Base-by-base conservation (phyloP, 108 stramenopile genomes). In the Nitzschia palea region DNA sequence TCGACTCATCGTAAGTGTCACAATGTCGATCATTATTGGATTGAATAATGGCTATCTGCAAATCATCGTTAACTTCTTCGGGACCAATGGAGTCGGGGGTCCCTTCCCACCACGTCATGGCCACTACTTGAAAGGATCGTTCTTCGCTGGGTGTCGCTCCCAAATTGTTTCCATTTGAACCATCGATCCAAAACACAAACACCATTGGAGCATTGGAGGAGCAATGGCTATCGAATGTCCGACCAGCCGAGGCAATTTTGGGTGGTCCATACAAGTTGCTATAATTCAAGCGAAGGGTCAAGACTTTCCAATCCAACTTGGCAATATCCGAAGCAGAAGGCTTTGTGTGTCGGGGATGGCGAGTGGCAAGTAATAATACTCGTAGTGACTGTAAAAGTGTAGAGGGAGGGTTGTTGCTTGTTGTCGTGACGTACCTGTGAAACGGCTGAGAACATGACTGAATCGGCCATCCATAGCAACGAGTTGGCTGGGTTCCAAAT, bases 101-200 rank as follows among this genome's bases (percentile, higher is more conserved):
- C n/a, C 71, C 71, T 65, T 79, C 78, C 78, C 78, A 79, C 78
- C 78, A 79, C 5, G 55, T 44, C 71, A 79, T 73, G 18, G 55
- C 50, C 26, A 79, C 37, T 17, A 73, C 67, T 56, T 44, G 56
- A 63, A 79, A 79, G 20, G 56, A 69, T 27, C 62, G 30, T 60
- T 73, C 78, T 40, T 69, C 71, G 23, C 18, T 58, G 12, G 70
- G 69, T 15, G 42, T 73, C n/a, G n/a, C n/a, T n/a, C 14, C 71
- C 71, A 44, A 79, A 73, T 18, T 58, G 72, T 44, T 61, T 65
- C 78, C 78, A 79, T 44, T 57, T 62, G 26, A 28, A 25, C 28
- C 51, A 43, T 2, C 43, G 33, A 36, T 71, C 52, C 54, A 70
- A 20, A 10, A 71, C 53, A 34, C 70, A 70, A 54, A 77, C 54